A percentile compares a stretch with the other conserved stretches of the same genome.
These are phyloP conservation scores for Sphaerulina populicola DNA, from an alignment of 2,329 filamentous ascomycete genomes.

Conservation along the genomic window DNA sequence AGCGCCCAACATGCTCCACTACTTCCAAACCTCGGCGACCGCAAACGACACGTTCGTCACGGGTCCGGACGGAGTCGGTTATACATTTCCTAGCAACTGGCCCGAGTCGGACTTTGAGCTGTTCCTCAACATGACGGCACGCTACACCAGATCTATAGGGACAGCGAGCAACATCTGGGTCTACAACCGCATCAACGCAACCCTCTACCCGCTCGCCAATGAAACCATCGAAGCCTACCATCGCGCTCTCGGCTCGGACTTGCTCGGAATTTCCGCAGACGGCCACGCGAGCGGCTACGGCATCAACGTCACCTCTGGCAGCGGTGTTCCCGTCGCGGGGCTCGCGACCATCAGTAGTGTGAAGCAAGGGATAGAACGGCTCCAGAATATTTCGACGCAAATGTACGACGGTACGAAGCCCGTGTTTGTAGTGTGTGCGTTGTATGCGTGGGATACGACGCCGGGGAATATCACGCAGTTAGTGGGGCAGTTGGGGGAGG, in stretches of 20 bases:
- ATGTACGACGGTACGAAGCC: conserved; percentile 1
- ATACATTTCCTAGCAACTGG: conserved; percentile 4
- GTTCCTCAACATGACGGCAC: neutral
- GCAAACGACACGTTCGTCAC: conserved; percentile 3
- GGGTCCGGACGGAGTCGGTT: conserved; percentile 3
- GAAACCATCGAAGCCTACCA: neutral
- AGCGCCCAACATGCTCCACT: conserved; percentile 2
- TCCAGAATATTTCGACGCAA: neutral
- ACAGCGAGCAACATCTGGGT: neutral
- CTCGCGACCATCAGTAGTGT: neutral
- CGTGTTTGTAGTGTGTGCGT: conserved; percentile 3
- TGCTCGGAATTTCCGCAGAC: neutral
- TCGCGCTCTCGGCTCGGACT: neutral
- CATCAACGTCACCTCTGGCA: neutral
- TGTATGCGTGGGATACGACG: conserved; percentile 5
- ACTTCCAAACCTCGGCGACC: conserved; percentile 6
- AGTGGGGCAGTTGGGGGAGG: neutral
- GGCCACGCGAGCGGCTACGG: neutral
- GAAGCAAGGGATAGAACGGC: neutral
- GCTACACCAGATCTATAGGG: neutral
- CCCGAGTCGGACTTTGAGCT: neutral
- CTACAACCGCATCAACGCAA: conserved; percentile 7
- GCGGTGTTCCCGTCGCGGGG: neutral
- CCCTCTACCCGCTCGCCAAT: neutral
- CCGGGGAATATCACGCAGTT: neutral